Evolutionary conservation across 139 green algal species (phyloP).

Genomic region (Dunaliella primolecta): DNA sequence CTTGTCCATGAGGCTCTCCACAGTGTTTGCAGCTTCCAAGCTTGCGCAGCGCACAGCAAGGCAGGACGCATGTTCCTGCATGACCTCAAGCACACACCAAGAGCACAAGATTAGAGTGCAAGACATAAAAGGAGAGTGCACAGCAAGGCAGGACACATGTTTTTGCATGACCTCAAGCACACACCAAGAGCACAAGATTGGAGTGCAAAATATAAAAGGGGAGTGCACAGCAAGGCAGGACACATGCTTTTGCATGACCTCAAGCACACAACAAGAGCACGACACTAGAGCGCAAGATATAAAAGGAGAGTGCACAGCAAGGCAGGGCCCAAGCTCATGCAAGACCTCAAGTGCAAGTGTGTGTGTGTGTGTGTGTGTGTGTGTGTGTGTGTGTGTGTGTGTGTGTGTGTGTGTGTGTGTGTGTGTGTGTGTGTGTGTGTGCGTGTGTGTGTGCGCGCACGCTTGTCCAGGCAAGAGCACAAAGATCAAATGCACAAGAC

Average conservation of each 20-base stretch:
- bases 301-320: background rate
- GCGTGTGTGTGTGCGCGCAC: background rate
- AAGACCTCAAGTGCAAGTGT: background rate
- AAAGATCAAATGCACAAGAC: background rate
- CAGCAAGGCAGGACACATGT: background rate
- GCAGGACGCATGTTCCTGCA: background rate
- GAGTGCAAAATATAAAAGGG: background rate
- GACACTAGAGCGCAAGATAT: background rate
- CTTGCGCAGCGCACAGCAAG: background rate
- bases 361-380: conserved; percentile 1
- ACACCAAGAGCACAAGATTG: background rate
- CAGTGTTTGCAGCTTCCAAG: background rate
- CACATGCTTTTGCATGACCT: background rate
- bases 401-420: background rate
- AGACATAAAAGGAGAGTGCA: background rate
- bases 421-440: background rate
- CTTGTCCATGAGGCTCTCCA: background rate
- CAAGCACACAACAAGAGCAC: background rate
- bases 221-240: background rate
- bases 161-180: background rate
- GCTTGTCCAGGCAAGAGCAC: background rate
- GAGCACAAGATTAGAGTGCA: background rate
- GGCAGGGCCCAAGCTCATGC: background rate
- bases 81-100: background rate
- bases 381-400: background rate